phyloP scores from a whole-genome alignment of 1,284 basidiomycete species.

The Sanghuangporus weigelae region DNA sequence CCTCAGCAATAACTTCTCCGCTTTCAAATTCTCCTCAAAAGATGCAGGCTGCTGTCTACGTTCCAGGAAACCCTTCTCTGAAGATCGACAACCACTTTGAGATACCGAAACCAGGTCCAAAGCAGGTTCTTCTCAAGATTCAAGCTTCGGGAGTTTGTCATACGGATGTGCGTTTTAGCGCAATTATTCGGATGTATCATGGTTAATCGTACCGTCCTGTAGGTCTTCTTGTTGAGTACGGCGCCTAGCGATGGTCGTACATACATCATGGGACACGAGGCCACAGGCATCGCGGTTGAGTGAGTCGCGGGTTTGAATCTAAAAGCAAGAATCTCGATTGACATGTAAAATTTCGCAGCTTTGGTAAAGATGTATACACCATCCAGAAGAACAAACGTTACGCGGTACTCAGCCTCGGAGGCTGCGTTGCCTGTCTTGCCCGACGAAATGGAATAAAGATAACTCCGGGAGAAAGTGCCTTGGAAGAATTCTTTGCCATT shows the following conservation, averaged over 20 bases:
- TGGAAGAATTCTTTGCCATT: neutral
- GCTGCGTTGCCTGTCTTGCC: neutral
- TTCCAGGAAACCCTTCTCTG: constrained; percentile 20
- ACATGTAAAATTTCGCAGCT: neutral
- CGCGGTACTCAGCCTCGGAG: neutral
- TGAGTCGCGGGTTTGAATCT: constrained; percentile 6
- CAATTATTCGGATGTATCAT: neutral
- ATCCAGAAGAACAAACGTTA: neutral
- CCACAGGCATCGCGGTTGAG: constrained; percentile 22
- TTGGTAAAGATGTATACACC: neutral
- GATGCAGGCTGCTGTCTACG: constrained; percentile 22
- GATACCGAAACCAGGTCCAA: constrained; percentile 21
- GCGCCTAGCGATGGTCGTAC: constrained; percentile 20
- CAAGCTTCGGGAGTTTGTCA: constrained; percentile 27
- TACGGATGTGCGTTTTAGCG: constrained; percentile 19
- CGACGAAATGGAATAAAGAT: neutral
- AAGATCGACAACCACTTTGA: constrained; percentile 18
- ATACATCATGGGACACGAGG: constrained; percentile 27
- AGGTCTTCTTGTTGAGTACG: constrained; percentile 20
- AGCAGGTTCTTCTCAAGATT: constrained; percentile 26
- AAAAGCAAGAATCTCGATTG: neutral
- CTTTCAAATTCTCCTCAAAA: neutral
- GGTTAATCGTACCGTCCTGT: neutral
- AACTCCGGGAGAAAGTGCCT: neutral
- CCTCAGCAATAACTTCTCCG: neutral